Evolutionary conservation across 164 flowering plant species (phyloP).

Genomic region (Vitis labrusca): DNA sequence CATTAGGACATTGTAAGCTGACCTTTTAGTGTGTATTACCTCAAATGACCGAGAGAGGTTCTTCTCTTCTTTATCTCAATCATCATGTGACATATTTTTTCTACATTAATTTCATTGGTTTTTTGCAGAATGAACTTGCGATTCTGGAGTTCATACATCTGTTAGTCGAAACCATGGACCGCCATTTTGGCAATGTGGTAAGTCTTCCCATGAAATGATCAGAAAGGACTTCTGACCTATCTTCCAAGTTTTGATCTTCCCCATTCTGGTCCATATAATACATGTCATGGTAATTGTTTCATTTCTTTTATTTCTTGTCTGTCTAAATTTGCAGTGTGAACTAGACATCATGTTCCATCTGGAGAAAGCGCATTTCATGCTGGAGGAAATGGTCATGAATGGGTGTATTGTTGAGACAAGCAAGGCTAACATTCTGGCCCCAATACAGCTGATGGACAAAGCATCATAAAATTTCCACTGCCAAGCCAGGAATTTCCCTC

Average conservation of each 20-base stretch:
- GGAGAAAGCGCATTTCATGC: slow-evolving; percentile 98
- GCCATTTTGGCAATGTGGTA: slow-evolving; percentile 99
- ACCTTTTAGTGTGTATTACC: no score
- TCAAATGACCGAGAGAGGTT: no score
- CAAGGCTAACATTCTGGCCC: slow-evolving; percentile 78
- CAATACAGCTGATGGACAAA: slow-evolving; percentile 93
- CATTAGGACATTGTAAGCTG: no score
- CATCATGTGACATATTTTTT: no score
- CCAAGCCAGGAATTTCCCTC: not conserved
- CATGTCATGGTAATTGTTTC: not conserved
- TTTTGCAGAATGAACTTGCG: slow-evolving; percentile 89
- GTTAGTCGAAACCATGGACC: slow-evolving; percentile 96
- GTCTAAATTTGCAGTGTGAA: slow-evolving; percentile 69
- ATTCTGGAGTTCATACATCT: slow-evolving; percentile 92
- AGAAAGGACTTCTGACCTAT: not conserved
- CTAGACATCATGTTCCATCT: slow-evolving; percentile 98
- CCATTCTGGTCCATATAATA: not conserved
- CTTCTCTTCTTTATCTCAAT: no score
- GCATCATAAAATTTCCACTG: slow-evolving; percentile 36
- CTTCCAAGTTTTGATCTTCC: not conserved
- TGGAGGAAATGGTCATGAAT: slow-evolving; percentile 99
- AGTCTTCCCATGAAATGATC: slow-evolving; percentile 14
- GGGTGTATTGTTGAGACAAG: slow-evolving; percentile 94
- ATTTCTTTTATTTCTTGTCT: not conserved
- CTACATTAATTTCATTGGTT: slow-evolving; percentile 2